Evolutionary conservation across 2,329 filamentous ascomycete species (phyloP).

Genomic region (Arthrinium puccinioides): DNA sequence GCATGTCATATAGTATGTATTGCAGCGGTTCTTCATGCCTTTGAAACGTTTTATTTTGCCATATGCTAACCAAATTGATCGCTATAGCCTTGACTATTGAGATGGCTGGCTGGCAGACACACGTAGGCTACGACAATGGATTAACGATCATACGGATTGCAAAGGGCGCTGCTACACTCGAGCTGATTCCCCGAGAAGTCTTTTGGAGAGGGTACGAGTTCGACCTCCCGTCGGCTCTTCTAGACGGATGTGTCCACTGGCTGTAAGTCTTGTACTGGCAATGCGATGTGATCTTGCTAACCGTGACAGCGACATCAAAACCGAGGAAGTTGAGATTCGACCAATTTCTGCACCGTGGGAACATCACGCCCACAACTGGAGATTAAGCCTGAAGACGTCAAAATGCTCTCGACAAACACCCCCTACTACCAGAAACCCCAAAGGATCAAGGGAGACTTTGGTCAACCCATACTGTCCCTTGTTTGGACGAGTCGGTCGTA

Average conservation of each 20-base stretch:
- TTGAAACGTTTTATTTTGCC: neutral
- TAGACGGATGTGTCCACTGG: conserved; percentile 53
- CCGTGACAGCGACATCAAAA: conserved; percentile 11
- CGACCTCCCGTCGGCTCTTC: conserved; percentile 44
- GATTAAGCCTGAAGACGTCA: conserved; percentile 18
- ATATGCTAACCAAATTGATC: conserved; percentile 9
- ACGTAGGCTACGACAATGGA: conserved; percentile 42
- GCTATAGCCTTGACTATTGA: conserved; percentile 14
- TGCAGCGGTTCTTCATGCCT: neutral
- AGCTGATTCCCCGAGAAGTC: conserved; percentile 24
- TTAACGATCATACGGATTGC: conserved; percentile 35
- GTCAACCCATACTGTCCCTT: conserved; percentile 41
- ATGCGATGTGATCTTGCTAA: neutral
- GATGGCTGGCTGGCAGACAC: conserved; percentile 34
- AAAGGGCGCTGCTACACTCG: conserved; percentile 14
- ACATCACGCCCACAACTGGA: conserved; percentile 22
- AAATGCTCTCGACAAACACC: conserved; percentile 9
- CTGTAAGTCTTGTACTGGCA: conserved; percentile 31
- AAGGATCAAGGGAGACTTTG: conserved; percentile 19
- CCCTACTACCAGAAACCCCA: neutral
- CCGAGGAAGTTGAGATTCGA: conserved; percentile 43
- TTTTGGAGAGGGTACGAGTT: conserved; percentile 20
- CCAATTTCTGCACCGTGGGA: conserved; percentile 11
- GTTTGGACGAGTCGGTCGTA: conserved; percentile 27
- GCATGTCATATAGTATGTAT: conserved; percentile 42